phyloP scores from a whole-genome alignment of 2,329 filamentous ascomycete species.

The Trichoderma asperellum region DNA sequence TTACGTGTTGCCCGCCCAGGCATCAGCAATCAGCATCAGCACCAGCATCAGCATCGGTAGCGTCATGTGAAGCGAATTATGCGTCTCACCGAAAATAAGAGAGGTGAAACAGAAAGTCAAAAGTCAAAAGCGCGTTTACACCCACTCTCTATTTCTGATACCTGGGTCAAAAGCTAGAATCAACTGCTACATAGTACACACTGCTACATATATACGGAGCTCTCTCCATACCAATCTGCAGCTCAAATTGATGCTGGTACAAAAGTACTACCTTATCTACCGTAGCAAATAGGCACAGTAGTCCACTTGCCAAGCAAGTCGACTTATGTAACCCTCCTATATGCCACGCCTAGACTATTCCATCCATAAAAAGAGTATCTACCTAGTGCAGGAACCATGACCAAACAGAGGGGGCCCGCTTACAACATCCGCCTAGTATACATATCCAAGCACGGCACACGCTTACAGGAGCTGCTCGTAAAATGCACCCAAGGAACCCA shows the following conservation, averaged over 20 bases:
- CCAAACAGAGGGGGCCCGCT: not conserved
- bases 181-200: not conserved
- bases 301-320: not conserved
- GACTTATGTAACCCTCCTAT: not conserved
- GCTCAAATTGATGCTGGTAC: not conserved
- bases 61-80: constrained; percentile 5
- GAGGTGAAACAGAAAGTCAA: not conserved
- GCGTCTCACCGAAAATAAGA: not conserved
- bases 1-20: not conserved
- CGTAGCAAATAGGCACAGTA: not conserved
- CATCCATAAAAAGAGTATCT: not conserved
- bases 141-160: not conserved
- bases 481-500: not conserved
- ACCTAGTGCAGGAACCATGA: not conserved
- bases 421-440: not conserved
- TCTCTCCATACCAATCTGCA: not conserved
- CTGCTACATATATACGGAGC: not conserved
- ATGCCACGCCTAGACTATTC: not conserved
- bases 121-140: not conserved
- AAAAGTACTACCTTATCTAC: not conserved
- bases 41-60: not conserved
- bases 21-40: constrained; percentile 11
- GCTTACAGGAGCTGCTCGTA: not conserved
- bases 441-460: not conserved
- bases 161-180: not conserved